These are phyloP conservation scores for Pseudonitzschia multiseries DNA, from an alignment of 108 stramenopile genomes.

Conservation along the genomic window DNA sequence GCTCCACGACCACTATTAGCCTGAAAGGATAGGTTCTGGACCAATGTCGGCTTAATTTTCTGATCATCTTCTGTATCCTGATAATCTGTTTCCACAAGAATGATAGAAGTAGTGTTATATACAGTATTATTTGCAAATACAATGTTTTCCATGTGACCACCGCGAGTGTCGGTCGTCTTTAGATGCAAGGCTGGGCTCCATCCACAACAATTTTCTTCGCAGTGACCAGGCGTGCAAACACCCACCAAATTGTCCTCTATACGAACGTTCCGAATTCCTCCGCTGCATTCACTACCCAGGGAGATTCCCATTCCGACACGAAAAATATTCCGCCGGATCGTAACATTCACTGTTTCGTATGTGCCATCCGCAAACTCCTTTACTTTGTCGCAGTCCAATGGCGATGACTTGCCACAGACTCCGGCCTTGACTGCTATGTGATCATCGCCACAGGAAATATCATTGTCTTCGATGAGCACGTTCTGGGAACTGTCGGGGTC, in stretches of 20 bases:
- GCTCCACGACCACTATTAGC: neutral
- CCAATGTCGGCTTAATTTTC: neutral
- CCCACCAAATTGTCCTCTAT: constrained; percentile 24
- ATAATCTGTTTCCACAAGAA: constrained; percentile 32
- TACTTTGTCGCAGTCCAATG: constrained; percentile 5
- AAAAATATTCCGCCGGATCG: constrained; percentile 29
- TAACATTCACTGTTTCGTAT: constrained; percentile 27
- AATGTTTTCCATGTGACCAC: constrained; percentile 30
- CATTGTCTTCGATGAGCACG: constrained; percentile 44
- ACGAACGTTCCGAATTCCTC: constrained; percentile 36
- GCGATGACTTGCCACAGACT: constrained; percentile 22
- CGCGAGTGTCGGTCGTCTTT: constrained; percentile 31
- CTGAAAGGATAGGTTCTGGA: constrained; percentile 1
- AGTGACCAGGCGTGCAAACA: constrained; percentile 24
- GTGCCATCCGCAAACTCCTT: constrained; percentile 10
- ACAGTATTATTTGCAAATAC: constrained; percentile 23
- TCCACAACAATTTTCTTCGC: constrained; percentile 21
- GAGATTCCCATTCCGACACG: constrained; percentile 34
- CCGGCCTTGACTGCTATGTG: constrained; percentile 46
- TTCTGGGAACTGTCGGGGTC: constrained; percentile 43
- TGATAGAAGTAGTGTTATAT: constrained; percentile 23
- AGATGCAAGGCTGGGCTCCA: constrained; percentile 35
- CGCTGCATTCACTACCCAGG: constrained; percentile 43
- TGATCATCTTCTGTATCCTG: neutral
- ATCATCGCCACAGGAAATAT: constrained; percentile 42